Conservation (phyloP, 805 yeast genomes). For the Ogataea salicorniae region DNA sequence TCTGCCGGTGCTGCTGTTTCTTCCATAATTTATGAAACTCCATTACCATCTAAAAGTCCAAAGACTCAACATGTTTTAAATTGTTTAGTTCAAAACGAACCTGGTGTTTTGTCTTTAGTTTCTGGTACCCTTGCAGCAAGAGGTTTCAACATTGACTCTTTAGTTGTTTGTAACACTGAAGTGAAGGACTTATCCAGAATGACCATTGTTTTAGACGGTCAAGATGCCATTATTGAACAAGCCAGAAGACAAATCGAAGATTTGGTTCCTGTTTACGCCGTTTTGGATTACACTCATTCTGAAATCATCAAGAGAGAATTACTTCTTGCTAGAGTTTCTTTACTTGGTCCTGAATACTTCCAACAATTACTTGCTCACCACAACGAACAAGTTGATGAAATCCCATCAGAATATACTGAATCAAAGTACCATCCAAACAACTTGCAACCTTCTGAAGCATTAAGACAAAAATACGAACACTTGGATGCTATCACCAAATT, state of each 20-base stretch:
- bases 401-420: constrained; percentile 37
- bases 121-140: constrained; percentile 96
- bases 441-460: constrained; percentile 83
- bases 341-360: constrained; percentile 97
- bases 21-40: constrained; percentile 88
- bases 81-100: constrained; percentile 97
- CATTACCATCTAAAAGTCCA: constrained; percentile 59
- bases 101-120: constrained; percentile 91
- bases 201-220: constrained; percentile 94
- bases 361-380: constrained; percentile 91
- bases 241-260: constrained; percentile 98
- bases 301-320: constrained; percentile 90
- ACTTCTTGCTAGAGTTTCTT: constrained; percentile 83
- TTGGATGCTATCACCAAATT: constrained; percentile 77
- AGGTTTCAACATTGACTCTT: constrained; percentile 96
- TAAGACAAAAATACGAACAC: constrained; percentile 90
- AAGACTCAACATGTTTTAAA: constrained; percentile 84
- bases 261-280: constrained; percentile 97
- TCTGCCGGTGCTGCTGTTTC: constrained; percentile 96
- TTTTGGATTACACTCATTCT: constrained; percentile 85
- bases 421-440: constrained; percentile 79
- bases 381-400: constrained; percentile 41
- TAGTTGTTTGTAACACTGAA: constrained; percentile 95
- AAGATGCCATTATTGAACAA: constrained; percentile 94
- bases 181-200: constrained; percentile 92